Evolutionary conservation across 306 rosid species (phyloP).

Genomic region (Styphnolobium japonicum): DNA sequence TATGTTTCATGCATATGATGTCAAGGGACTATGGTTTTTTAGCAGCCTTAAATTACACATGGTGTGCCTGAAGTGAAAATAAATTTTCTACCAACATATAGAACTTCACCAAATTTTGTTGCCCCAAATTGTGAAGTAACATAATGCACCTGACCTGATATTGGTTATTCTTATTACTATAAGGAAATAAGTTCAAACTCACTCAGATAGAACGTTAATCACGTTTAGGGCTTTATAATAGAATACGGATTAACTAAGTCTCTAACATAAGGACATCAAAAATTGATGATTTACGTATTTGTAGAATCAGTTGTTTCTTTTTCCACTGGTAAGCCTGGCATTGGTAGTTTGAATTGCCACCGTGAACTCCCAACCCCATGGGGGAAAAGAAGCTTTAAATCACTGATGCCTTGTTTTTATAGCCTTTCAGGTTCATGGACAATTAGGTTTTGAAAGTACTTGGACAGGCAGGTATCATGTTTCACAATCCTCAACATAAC

Average conservation of each 20-base stretch:
- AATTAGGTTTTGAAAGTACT: neutral
- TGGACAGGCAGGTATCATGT: neutral
- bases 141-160: neutral
- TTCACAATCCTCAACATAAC: neutral
- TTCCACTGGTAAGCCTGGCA: neutral
- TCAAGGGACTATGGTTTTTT: neutral
- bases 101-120: neutral
- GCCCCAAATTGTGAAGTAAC: neutral
- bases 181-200: neutral
- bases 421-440: conserved; percentile 14
- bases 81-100: neutral
- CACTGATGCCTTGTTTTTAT: neutral
- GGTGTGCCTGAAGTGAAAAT: neutral
- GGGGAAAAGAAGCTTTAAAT: neutral
- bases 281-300: neutral
- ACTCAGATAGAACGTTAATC: neutral
- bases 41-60: neutral
- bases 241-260: neutral
- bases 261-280: neutral
- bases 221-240: neutral
- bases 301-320: neutral
- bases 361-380: neutral
- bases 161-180: neutral
- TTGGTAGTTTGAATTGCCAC: neutral
- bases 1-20: neutral